These are phyloP conservation scores for Pseudoturritis turrita DNA, from an alignment of 345 rosid species.

Conservation along the genomic window DNA sequence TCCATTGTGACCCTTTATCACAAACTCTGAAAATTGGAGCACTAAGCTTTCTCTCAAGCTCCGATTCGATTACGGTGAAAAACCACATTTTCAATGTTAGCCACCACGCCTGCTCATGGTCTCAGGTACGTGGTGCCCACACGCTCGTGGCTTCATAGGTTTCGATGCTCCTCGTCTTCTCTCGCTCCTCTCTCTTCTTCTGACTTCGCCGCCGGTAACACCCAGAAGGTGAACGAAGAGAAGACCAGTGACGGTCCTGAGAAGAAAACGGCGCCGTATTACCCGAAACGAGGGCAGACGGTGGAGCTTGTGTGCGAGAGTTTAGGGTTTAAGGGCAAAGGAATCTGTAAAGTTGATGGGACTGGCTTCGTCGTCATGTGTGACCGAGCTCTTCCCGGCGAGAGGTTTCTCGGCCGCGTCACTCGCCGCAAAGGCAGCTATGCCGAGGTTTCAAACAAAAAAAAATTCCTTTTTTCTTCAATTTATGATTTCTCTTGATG, in stretches of 20 bases:
- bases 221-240: slow-evolving; percentile 2
- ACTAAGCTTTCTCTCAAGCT: background rate
- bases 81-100: slow-evolving; percentile 18
- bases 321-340: slow-evolving; percentile 86
- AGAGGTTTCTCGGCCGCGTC: slow-evolving; percentile 81
- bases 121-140: slow-evolving; percentile 35
- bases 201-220: slow-evolving; percentile 25
- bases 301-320: slow-evolving; percentile 85
- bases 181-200: slow-evolving; percentile 26
- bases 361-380: slow-evolving; percentile 87
- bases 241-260: background rate
- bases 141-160: slow-evolving; percentile 31
- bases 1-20: slow-evolving; percentile 13
- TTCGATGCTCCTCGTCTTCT: slow-evolving; percentile 36
- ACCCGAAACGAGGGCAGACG: slow-evolving; percentile 73
- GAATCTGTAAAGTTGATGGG: slow-evolving; percentile 70
- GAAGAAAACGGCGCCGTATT: slow-evolving; percentile 41
- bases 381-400: slow-evolving; percentile 91
- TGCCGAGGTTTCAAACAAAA: slow-evolving; percentile 56
- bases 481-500: background rate
- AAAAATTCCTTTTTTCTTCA: background rate
- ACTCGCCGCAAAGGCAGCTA: slow-evolving; percentile 74
- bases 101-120: slow-evolving; percentile 37
- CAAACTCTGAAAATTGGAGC: background rate
- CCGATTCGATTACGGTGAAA: background rate